Base-by-base conservation (phyloP, 371 early-diverging fungal genomes). In the Nosema muscidifuracis region DNA sequence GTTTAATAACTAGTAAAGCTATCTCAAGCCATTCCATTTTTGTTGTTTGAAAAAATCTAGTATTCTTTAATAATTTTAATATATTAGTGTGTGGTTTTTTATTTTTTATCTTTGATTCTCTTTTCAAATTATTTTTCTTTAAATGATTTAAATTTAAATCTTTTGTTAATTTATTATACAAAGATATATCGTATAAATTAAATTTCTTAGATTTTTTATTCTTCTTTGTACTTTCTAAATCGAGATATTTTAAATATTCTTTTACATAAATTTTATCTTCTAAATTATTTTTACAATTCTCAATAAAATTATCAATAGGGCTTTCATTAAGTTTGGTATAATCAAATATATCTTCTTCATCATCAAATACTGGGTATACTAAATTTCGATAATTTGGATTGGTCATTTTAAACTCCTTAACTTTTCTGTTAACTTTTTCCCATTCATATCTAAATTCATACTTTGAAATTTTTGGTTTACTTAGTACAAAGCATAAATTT, bases 1-100 rank as follows among this genome's bases (percentile, higher is more conserved):
- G 95, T n/a, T 91, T 87, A 75, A 92, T 90, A 22, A 96, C 90
- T 82, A 95, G 94, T 50, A 95, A 84, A 65, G 95, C 94, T 28
- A 92, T 93, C 85, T 96, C 97, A 31, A 94, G 91, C 97, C 97
- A 98, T 83, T 94, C 95, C 24, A 97, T 85, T 76, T 93, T 91
- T 9, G 97, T 94, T 2, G 87, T 87, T 81, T 94, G 93, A 88
- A 95, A 97, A 82, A 95, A 96, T 83, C 96, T 94, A 63, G 95
- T 95, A 1, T 91, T 87, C 77, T 89, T 89, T 53, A 94, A 86
- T 81, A 92, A 90, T 44, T 90, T 87, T 31, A 56, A 56, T 12
- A 62, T 53, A 30, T 33, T 55, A 20, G 51, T 51, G 0, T 44
- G 7, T 20, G 20, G 15, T 22, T 56, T 56, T 12, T 9, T 60